Base-by-base conservation (phyloP, 495 filamentous ascomycete genomes). In the Hypoxylon cercidicola region DNA sequence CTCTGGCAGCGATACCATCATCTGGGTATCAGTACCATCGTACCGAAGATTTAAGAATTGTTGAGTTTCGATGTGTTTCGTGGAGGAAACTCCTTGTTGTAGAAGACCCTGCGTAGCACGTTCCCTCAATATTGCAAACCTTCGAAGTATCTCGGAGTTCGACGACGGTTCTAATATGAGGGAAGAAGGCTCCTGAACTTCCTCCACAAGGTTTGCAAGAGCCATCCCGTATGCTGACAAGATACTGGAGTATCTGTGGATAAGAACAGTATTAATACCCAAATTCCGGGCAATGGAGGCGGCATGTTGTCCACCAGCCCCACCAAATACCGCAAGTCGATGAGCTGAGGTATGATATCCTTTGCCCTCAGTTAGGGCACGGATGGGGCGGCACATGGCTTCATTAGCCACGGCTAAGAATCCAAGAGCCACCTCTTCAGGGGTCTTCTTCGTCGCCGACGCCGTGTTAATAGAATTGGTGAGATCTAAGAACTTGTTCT, bases 331-430 rank as follows among this genome's bases (percentile, higher is more conserved):
- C 9, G 81, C 81, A n/a, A 85, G 72, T 20, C 82, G 79, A 54
- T 85, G 83, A 2, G 75, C 75, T 3, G 77, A 74, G 2, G 82
- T 83, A 49, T 84, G 78, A 51, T 79, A 81, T 3, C 83, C 83
- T 23, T 78, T 76, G 15, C 79, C 80, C 54, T 85, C 80, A 2
- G 81, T 85, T 11, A 84, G 72, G 21, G 81, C 78, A n/a, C 83
- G 78, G 47, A 85, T 84, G 3, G 83, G 83, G 2, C 83, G 76
- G 16, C 78, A 76, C 83, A 84, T 85, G 7, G 81, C 77, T 62
- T 84, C 83, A 58, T 85, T 81, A 2, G 83, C 83, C 1, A 85
- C 81, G 43, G 82, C 77, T 13, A 85, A 66, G 60, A 84, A 85
- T 2, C 83, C 83, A n/a, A 83, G 72, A n/a, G 71, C 71, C 0